Conservation (phyloP, 1,139 yeast species). For the Eremothecium sinecaudum region DNA sequence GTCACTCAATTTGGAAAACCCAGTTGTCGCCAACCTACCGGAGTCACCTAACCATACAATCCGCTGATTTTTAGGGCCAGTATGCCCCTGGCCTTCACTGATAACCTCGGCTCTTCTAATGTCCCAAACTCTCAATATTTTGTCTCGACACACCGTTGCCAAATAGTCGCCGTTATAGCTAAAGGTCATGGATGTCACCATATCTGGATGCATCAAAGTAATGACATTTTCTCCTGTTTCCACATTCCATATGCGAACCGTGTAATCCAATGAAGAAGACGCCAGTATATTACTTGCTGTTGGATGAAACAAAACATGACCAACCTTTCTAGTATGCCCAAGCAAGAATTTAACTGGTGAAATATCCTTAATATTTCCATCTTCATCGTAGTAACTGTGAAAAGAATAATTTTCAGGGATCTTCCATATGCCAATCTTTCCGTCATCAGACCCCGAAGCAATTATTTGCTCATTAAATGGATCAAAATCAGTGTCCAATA, state of each 20-base stretch:
- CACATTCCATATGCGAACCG: constrained; percentile 85
- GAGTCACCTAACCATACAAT: constrained; percentile 83
- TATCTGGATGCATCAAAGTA: constrained; percentile 76
- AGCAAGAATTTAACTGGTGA: constrained; percentile 57
- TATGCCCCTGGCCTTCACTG: constrained; percentile 81
- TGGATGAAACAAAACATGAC: constrained; percentile 88
- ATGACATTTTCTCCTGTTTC: constrained; percentile 61
- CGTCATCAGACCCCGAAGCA: constrained; percentile 88
- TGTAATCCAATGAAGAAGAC: constrained; percentile 80
- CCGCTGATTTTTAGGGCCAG: constrained; percentile 86
- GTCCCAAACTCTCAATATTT: constrained; percentile 86
- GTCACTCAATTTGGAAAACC: constrained; percentile 84
- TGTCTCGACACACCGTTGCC: constrained; percentile 91
- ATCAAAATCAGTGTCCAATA: constrained; percentile 82
- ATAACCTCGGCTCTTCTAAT: constrained; percentile 62
- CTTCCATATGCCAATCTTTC: constrained; percentile 77
- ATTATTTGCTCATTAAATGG: constrained; percentile 73
- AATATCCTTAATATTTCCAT: constrained; percentile 60
- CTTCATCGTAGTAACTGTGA: constrained; percentile 47
- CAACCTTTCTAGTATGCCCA: constrained; percentile 92
- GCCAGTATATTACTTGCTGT: constrained; percentile 79
- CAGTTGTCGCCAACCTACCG: constrained; percentile 86
- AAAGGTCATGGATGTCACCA: constrained; percentile 84
- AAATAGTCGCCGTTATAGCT: constrained; percentile 78
- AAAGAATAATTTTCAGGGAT: constrained; percentile 75